A percentile compares a stretch with the other conserved stretches of the same genome.
Evolutionary conservation across 106 monocot species (phyloP).

Genomic region (Posidonia australis): DNA sequence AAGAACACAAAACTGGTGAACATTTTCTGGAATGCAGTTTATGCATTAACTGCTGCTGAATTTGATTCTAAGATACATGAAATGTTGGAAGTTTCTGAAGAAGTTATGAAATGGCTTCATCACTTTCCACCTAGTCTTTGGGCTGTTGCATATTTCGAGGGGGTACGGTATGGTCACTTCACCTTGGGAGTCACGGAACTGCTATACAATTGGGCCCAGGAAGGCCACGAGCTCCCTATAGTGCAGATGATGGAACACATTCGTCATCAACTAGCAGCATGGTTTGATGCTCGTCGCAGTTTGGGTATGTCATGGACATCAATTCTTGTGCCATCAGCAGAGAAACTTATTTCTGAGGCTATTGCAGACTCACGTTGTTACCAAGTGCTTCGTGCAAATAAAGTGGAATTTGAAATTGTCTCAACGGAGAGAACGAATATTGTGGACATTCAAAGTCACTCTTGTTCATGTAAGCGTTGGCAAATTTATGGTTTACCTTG

Average conservation of each 20-base stretch:
- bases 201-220: slow-evolving; percentile 79
- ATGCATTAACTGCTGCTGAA: slow-evolving; percentile 72
- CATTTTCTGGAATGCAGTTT: slow-evolving; percentile 91
- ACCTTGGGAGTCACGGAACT: slow-evolving; percentile 62
- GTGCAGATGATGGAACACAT: slow-evolving; percentile 96
- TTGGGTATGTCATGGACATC: slow-evolving; percentile 48
- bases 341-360: slow-evolving; percentile 76
- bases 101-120: slow-evolving; percentile 75
- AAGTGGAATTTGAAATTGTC: slow-evolving; percentile 97
- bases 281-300: slow-evolving; percentile 61
- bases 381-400: slow-evolving; percentile 95
- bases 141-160: slow-evolving; percentile 94
- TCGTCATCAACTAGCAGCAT: slow-evolving; percentile 42
- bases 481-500: slow-evolving; percentile 93
- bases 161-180: slow-evolving; percentile 76
- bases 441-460: slow-evolving; percentile 68
- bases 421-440: slow-evolving; percentile 95
- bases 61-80: slow-evolving; percentile 74
- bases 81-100: slow-evolving; percentile 80
- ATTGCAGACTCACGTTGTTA: slow-evolving; percentile 74
- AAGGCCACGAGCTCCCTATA: slow-evolving; percentile 91
- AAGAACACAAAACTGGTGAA: slow-evolving; percentile 93
- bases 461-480: slow-evolving; percentile 91
- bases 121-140: slow-evolving; percentile 76
- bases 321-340: slow-evolving; percentile 80